These are phyloP conservation scores for Alternaria metachromatica DNA, from an alignment of 2,329 filamentous ascomycete genomes.

Conservation along the genomic window DNA sequence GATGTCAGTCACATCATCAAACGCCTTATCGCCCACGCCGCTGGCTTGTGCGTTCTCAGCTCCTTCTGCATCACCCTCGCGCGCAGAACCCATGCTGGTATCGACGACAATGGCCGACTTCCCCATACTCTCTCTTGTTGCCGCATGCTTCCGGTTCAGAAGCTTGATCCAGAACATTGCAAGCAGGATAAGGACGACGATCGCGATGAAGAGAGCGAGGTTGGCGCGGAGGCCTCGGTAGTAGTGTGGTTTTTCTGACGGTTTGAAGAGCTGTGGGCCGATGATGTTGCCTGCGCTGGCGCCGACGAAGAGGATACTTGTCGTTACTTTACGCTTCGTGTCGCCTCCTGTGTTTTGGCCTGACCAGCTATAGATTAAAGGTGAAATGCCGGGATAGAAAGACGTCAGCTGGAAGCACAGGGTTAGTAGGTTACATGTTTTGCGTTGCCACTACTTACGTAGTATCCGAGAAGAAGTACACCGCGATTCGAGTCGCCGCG, in stretches of 20 bases:
- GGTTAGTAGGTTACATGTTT: not conserved
- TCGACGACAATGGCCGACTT: conserved; percentile 67
- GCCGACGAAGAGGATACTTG: conserved; percentile 69
- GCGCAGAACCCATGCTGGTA: conserved; percentile 62
- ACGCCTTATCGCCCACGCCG: conserved; percentile 56
- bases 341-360: conserved; percentile 71
- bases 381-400: conserved; percentile 66
- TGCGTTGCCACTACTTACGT: conserved; percentile 28
- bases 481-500: conserved; percentile 57
- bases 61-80: conserved; percentile 49
- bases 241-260: conserved; percentile 65
- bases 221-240: conserved; percentile 65
- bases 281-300: conserved; percentile 71
- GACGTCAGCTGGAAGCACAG: conserved; percentile 51
- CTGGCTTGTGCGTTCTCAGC: conserved; percentile 30
- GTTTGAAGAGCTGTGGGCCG: conserved; percentile 69
- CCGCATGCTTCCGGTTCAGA: conserved; percentile 64
- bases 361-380: conserved; percentile 67
- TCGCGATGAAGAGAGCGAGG: conserved; percentile 65
- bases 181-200: conserved; percentile 60
- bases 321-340: conserved; percentile 72
- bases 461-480: conserved; percentile 63
- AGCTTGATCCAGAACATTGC: conserved; percentile 58
- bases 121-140: conserved; percentile 62
- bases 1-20: conserved; percentile 66